Conservation (phyloP, 129 eudicot species). For the Saposhnikovia divaricata region DNA sequence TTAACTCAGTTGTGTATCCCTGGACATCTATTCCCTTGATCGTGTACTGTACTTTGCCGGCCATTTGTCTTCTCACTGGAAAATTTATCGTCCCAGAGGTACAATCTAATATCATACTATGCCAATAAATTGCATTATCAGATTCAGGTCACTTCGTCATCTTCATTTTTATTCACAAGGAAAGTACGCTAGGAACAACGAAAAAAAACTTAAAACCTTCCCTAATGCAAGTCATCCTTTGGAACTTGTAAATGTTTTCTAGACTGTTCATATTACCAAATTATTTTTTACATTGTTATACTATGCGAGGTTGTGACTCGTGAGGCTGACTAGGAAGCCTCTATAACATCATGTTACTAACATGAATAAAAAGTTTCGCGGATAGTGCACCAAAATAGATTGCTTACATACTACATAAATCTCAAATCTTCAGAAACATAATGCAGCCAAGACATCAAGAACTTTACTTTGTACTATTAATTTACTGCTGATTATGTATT, state of each 20-base stretch:
- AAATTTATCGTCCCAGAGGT: slow-evolving; percentile 72
- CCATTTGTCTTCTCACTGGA: slow-evolving; percentile 63
- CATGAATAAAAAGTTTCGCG: background rate
- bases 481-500: background rate
- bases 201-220: background rate
- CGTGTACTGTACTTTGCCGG: slow-evolving; percentile 65
- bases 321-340: background rate
- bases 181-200: background rate
- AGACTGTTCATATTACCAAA: background rate
- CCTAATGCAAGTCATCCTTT: background rate
- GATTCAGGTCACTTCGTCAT: background rate
- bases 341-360: background rate
- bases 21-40: slow-evolving; percentile 60
- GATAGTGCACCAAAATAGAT: background rate
- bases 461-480: background rate
- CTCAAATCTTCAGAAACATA: background rate
- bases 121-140: background rate
- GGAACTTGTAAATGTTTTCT: background rate
- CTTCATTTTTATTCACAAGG: background rate
- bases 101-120: background rate
- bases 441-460: background rate
- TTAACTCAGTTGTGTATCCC: slow-evolving; percentile 65
- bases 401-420: background rate
- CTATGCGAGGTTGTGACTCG: background rate
- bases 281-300: background rate